Evolutionary conservation across 805 yeast genomes (phyloP).

Genomic region (Teunomyces lycoperdinae): DNA sequence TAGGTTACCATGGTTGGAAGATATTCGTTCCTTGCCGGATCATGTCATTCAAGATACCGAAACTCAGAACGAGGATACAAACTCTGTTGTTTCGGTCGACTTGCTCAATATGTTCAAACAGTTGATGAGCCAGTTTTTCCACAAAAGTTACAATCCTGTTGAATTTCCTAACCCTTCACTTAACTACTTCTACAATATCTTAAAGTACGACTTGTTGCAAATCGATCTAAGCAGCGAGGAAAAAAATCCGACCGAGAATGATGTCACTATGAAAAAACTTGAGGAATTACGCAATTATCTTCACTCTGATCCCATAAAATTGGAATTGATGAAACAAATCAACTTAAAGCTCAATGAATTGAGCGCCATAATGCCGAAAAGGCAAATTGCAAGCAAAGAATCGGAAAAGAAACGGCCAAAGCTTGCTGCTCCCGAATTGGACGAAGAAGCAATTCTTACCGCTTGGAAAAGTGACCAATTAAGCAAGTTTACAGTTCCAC

Average conservation of each 20-base stretch:
- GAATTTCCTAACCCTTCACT: slow-evolving; percentile 64
- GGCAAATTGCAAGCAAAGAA: slow-evolving; percentile 3
- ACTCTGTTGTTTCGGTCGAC: slow-evolving; percentile 13
- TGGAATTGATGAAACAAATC: slow-evolving; percentile 10
- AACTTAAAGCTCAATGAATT: slow-evolving; percentile 10
- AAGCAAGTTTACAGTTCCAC: slow-evolving; percentile 38
- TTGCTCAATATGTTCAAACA: slow-evolving; percentile 20
- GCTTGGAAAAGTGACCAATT: slow-evolving; percentile 41
- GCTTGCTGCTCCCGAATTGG: slow-evolving; percentile 16
- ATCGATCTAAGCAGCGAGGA: slow-evolving; percentile 17
- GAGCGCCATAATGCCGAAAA: slow-evolving; percentile 9
- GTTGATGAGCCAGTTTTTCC: slow-evolving; percentile 37
- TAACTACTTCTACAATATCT: slow-evolving; percentile 60
- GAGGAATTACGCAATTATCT: slow-evolving; percentile 11
- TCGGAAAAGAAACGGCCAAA: slow-evolving; percentile 22
- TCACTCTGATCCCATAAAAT: slow-evolving; percentile 5
- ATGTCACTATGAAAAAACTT: slow-evolving; percentile 16
- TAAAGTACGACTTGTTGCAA: slow-evolving; percentile 67
- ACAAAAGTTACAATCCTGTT: slow-evolving; percentile 52
- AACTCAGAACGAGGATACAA: slow-evolving; percentile 7
- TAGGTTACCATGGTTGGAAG: slow-evolving; percentile 71
- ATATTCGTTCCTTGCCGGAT: slow-evolving; percentile 64
- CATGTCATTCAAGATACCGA: slow-evolving; percentile 14
- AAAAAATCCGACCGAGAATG: slow-evolving; percentile 17
- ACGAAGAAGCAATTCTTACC: slow-evolving; percentile 40